phyloP scores from a whole-genome alignment of 768 basidiomycete species.

The Cyclocybe aegerita region DNA sequence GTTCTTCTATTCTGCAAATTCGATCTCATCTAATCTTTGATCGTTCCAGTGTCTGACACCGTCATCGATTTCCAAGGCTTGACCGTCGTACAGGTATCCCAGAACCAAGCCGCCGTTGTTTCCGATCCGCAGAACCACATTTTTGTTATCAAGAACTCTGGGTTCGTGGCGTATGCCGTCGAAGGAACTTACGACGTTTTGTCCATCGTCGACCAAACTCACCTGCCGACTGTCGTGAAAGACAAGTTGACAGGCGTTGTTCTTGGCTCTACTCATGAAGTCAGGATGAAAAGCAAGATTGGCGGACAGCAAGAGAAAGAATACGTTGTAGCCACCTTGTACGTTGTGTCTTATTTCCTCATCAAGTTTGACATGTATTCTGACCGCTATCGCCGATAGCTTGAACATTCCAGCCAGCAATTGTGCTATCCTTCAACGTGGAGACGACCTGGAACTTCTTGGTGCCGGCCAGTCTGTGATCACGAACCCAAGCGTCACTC shows the following conservation, averaged over 20 bases:
- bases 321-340: constrained; percentile 82
- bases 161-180: constrained; percentile 76
- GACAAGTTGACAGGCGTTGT: constrained; percentile 61
- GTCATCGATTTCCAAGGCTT: constrained; percentile 80
- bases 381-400: constrained; percentile 31
- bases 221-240: constrained; percentile 57
- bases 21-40: constrained; percentile 1
- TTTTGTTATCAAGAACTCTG: constrained; percentile 77
- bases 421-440: constrained; percentile 81
- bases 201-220: constrained; percentile 83
- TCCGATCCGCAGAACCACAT: constrained; percentile 79
- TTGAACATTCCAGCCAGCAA: constrained; percentile 85
- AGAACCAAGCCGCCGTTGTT: constrained; percentile 77
- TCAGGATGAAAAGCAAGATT: constrained; percentile 69
- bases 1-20: not conserved
- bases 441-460: constrained; percentile 76
- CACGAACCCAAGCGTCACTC: constrained; percentile 79
- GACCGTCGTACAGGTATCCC: constrained; percentile 84
- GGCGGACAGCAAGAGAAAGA: constrained; percentile 46
- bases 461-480: constrained; percentile 84
- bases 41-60: constrained; percentile 67
- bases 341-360: constrained; percentile 17
- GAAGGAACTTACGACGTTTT: constrained; percentile 80
- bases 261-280: constrained; percentile 77
- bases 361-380: not conserved